Evolutionary conservation across 2,329 filamentous ascomycete species (phyloP).

Genomic region (Thelonectria blattea): DNA sequence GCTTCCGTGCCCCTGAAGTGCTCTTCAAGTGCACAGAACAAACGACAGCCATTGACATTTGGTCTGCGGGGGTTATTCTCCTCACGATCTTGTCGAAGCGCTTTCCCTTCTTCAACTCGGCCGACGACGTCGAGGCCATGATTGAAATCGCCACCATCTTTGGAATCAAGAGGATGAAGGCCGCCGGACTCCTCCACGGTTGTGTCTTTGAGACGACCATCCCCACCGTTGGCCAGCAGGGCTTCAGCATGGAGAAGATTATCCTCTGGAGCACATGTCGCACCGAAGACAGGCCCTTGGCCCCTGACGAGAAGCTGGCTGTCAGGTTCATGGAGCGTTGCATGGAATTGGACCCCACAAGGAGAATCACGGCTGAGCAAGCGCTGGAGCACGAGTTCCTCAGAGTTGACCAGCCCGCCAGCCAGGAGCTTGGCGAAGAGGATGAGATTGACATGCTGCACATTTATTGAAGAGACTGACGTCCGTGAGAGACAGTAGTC

Average conservation of each 20-base stretch:
- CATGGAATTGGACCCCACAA: constrained; percentile 77
- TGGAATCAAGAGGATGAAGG: constrained; percentile 82
- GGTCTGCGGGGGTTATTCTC: constrained; percentile 96
- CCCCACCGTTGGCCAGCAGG: constrained; percentile 83
- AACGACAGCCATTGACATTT: constrained; percentile 92
- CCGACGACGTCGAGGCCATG: constrained; percentile 97
- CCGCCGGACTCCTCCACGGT: constrained; percentile 82
- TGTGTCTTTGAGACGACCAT: constrained; percentile 93
- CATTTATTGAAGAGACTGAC: constrained; percentile 31
- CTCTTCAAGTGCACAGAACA: constrained; percentile 97
- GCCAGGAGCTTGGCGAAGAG: constrained; percentile 47
- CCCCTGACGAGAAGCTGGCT: constrained; percentile 72
- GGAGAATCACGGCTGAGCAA: constrained; percentile 75
- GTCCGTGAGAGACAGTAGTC: neutral
- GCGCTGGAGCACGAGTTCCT: constrained; percentile 78
- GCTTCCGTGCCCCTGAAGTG: constrained; percentile 95
- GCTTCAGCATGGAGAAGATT: constrained; percentile 90
- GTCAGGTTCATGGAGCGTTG: constrained; percentile 74
- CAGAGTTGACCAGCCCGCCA: constrained; percentile 39
- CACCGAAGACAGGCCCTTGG: constrained; percentile 63
- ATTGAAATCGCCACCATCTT: constrained; percentile 98
- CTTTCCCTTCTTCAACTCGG: constrained; percentile 98
- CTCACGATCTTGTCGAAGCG: constrained; percentile 91
- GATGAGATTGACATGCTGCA: constrained; percentile 61
- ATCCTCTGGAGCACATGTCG: constrained; percentile 93